phyloP scores from a whole-genome alignment of 2,329 filamentous ascomycete genomes.

The Byssothecium circinans region DNA sequence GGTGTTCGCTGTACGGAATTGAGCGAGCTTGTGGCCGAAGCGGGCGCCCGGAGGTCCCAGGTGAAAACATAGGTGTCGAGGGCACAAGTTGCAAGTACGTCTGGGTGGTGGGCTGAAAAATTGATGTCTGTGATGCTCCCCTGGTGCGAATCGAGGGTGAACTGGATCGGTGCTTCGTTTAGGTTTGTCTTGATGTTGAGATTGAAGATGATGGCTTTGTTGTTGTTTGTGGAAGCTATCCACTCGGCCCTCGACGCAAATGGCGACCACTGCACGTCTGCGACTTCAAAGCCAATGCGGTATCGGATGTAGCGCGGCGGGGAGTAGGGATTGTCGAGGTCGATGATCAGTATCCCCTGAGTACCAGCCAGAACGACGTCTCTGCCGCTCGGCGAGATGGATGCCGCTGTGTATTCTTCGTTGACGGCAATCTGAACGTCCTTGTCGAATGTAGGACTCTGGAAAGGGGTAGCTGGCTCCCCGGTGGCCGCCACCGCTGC shows the following conservation, averaged over 20 bases:
- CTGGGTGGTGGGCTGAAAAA: conserved; percentile 89
- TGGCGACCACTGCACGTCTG: conserved; percentile 95
- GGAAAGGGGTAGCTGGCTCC: conserved; percentile 61
- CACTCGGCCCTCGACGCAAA: conserved; percentile 88
- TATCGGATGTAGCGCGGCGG: conserved; percentile 83
- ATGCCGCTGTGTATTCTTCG: conserved; percentile 77
- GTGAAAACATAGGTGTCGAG: conserved; percentile 92
- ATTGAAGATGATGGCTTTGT: conserved; percentile 94
- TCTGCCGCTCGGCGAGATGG: conserved; percentile 86
- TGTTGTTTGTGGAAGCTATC: conserved; percentile 92
- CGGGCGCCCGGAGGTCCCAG: conserved; percentile 81
- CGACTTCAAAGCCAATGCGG: conserved; percentile 89
- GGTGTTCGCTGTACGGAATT: conserved; percentile 8
- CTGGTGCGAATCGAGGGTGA: conserved; percentile 81
- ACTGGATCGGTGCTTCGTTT: conserved; percentile 79
- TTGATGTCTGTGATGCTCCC: conserved; percentile 95
- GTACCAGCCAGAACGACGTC: conserved; percentile 88
- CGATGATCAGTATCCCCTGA: conserved; percentile 86
- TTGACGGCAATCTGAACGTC: conserved; percentile 84
- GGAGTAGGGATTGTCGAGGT: conserved; percentile 86
- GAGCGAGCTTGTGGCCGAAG: conserved; percentile 63
- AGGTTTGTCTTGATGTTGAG: conserved; percentile 59
- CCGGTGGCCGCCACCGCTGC: conserved; percentile 15
- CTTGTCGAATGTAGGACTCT: conserved; percentile 84
- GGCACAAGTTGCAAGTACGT: conserved; percentile 84